Conservation (phyloP, 495 filamentous ascomycete species). For the Podospora anserina region DNA sequence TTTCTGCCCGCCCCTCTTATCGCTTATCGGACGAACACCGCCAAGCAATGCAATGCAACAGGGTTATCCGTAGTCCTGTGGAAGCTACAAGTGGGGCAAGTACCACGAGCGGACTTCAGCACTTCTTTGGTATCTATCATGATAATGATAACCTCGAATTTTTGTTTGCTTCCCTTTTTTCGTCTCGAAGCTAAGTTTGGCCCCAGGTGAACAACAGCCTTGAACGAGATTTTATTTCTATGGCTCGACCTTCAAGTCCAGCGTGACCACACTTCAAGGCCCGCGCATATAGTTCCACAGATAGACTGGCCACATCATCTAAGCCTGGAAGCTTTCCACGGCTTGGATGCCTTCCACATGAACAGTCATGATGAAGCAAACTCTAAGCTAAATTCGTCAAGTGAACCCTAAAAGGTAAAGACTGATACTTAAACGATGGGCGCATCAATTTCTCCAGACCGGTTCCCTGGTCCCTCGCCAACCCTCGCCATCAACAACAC, state of each 20-base stretch:
- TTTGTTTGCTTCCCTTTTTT: no score
- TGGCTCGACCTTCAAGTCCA: background rate
- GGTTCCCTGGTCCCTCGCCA: background rate
- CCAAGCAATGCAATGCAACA: background rate
- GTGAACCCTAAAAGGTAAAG: background rate
- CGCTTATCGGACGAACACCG: conserved; percentile 27
- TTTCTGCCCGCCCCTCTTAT: conserved; percentile 22
- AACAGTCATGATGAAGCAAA: background rate
- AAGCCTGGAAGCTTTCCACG: background rate
- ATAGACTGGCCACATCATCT: background rate
- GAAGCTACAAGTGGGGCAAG: background rate
- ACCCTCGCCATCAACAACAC: background rate
- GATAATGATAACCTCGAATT: no score
- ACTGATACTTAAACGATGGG: background rate
- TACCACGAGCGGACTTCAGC: background rate
- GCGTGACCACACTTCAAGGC: background rate
- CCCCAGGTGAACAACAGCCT: no score
- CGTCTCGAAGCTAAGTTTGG: no score
- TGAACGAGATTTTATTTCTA: no score
- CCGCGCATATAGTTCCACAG: background rate
- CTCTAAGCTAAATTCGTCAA: background rate
- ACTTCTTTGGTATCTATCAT: no score
- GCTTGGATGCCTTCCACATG: background rate
- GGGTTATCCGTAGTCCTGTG: background rate
- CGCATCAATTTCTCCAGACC: background rate